A percentile compares a stretch with the other conserved stretches of the same genome.
Conservation (phyloP, 1,284 basidiomycete species). For the Moniliophthora roreri region DNA sequence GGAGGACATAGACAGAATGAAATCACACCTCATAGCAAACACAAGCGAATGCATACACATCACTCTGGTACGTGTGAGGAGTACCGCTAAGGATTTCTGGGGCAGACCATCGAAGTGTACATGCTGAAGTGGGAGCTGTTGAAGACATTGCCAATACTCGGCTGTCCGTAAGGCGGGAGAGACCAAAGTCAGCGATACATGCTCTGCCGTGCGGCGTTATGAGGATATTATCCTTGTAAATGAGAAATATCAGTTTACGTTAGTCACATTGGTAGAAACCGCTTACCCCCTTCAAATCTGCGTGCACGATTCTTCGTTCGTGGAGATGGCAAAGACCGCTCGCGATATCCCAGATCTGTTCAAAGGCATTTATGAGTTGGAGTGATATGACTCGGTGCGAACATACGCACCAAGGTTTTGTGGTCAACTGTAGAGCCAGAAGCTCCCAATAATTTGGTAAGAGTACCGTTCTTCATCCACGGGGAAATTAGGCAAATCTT, state of each 20-base stretch:
- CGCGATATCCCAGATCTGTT: neutral
- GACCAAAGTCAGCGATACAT: neutral
- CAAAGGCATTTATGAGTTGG: too few species aligned
- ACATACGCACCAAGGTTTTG: neutral
- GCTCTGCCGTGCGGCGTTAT: neutral
- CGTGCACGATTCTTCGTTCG: neutral
- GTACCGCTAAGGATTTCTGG: neutral
- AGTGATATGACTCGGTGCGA: too few species aligned
- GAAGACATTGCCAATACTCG: neutral
- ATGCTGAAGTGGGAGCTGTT: neutral
- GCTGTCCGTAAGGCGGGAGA: neutral
- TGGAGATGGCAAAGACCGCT: neutral
- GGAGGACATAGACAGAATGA: neutral
- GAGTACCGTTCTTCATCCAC: neutral
- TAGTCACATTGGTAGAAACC: neutral
- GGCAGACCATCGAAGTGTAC: neutral
- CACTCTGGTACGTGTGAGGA: neutral
- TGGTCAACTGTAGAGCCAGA: neutral
- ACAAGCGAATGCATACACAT: conserved; percentile 16
- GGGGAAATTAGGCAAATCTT: neutral
- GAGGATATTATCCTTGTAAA: neutral
- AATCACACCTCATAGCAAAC: conserved; percentile 47
- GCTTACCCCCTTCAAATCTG: neutral
- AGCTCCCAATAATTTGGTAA: neutral
- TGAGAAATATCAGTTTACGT: neutral